These are phyloP conservation scores for Mycena belliarum DNA, from an alignment of 768 basidiomycete species.

Conservation along the genomic window DNA sequence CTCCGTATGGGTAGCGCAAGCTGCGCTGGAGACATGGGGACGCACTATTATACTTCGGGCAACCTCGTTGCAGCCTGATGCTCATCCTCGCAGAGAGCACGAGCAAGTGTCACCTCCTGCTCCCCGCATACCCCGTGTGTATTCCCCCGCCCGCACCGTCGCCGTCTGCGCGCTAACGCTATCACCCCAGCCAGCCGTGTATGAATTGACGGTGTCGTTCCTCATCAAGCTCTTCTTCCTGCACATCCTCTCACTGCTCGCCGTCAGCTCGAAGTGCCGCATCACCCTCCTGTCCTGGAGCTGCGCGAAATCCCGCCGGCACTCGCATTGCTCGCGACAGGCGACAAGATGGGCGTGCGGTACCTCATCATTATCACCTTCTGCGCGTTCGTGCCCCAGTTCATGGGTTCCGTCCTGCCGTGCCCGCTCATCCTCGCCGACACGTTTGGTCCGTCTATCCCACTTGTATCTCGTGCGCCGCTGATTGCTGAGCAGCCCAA, in stretches of 20 bases:
- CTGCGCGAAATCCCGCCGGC: neutral
- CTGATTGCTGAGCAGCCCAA: neutral
- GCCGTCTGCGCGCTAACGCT: neutral
- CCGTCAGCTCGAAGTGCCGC: neutral
- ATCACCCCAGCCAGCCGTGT: constrained; percentile 2
- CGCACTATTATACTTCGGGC: too few species aligned
- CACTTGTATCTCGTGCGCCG: neutral
- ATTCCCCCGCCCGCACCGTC: neutral
- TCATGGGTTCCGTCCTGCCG: constrained; percentile 3
- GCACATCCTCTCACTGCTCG: constrained; percentile 1
- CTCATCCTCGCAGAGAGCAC: constrained; percentile 3
- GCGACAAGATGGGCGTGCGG: neutral
- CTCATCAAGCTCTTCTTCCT: constrained; percentile 10
- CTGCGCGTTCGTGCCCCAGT: neutral
- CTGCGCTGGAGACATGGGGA: too few species aligned
- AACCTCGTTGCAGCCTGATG: neutral
- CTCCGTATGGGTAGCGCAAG: too few species aligned
- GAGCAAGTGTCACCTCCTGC: constrained; percentile 2
- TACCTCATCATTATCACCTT: constrained; percentile 7
- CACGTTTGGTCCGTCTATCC: neutral
- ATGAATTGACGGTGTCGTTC: constrained; percentile 11
- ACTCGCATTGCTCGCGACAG: neutral
- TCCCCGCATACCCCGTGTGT: constrained; percentile 2
- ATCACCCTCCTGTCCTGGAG: constrained; percentile 5
- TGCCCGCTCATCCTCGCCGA: neutral